Evolutionary conservation across 1,284 basidiomycete genomes (phyloP).

Genomic region (Tilletia caries): DNA sequence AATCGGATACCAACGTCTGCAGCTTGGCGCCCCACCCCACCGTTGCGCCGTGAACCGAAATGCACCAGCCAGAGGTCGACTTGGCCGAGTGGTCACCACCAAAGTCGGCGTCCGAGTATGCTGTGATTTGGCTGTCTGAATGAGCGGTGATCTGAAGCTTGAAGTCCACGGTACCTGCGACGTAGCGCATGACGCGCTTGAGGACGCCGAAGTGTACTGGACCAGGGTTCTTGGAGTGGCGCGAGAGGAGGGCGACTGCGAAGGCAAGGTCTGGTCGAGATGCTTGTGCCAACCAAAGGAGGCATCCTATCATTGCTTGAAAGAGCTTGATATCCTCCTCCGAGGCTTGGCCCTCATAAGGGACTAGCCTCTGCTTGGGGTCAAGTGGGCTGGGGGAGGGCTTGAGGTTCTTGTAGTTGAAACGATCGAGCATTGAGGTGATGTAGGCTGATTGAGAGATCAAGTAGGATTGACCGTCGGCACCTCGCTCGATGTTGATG

Average conservation of each 20-base stretch:
- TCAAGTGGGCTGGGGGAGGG: background rate
- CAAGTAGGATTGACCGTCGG: background rate
- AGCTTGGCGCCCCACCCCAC: background rate
- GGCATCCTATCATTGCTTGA: background rate
- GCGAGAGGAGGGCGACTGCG: background rate
- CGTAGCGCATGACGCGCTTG: background rate
- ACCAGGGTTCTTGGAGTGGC: background rate
- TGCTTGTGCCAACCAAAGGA: background rate
- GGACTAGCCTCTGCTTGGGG: background rate
- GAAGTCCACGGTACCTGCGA: background rate
- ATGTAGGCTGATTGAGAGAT: conserved; percentile 2
- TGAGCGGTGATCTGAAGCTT: background rate
- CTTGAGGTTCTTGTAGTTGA: background rate
- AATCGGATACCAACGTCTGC: background rate
- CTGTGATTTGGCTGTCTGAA: background rate
- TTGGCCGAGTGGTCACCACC: background rate
- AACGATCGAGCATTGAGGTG: background rate
- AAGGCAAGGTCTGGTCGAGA: background rate
- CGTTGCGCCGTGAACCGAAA: conserved; percentile 2
- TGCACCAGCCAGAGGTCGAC: background rate
- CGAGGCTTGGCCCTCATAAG: background rate
- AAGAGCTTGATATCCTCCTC: background rate
- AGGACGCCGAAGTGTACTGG: background rate
- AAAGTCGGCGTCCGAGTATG: conserved; percentile 5
- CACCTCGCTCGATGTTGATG: background rate